Base-by-base conservation (phyloP, 371 early-diverging fungal species). In the Mortierella sp. region DNA sequence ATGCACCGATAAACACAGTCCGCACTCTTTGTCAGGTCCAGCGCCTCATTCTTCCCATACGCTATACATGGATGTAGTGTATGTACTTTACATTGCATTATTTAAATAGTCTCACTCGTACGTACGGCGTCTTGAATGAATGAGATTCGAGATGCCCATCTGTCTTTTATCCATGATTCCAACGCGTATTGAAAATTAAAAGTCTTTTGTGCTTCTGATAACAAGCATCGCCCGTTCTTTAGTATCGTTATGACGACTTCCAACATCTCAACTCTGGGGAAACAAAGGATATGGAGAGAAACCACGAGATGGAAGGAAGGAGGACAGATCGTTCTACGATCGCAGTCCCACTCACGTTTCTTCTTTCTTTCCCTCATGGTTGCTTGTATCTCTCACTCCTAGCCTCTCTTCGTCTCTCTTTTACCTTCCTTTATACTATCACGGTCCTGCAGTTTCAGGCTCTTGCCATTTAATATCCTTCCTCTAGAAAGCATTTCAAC, bases 181-280 rank as follows among this genome's bases (percentile, higher is more conserved):
- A 68, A 64, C 61, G 59, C 51, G 35, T 56, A n/a, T 57, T 64
- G 66, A 65, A 28, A 58, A 29, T 32, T 40, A 0, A 40, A 40
- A 55, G 13, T 32, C 35, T 53, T 29, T 34, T 13, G 37, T 51
- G 31, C n/a, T 63, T 57, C 40, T 64, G 40, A 54, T 17, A 32
- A 35, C 75, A 59, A 32, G 54, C 58, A 45, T 64, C 57, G 35
- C 66, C n/a, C 68, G 61, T 69, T 63, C 64, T 56, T 67, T 71
- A 61, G 77, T 34, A 71, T 76, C 78, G 78, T 77, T 72, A 72
- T 77, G 78, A 77, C 78, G 78, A 64, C 35, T 29, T 53, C 9
- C 40, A 67, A 64, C 61, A 40, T 60, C 58, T 61, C 67, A 64
- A 67, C 64, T 72, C 78, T 68, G 65, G 78, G 72, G 53, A 60